Conservation (phyloP, 306 rosid genomes). For the Sphenostylis stenocarpa region DNA sequence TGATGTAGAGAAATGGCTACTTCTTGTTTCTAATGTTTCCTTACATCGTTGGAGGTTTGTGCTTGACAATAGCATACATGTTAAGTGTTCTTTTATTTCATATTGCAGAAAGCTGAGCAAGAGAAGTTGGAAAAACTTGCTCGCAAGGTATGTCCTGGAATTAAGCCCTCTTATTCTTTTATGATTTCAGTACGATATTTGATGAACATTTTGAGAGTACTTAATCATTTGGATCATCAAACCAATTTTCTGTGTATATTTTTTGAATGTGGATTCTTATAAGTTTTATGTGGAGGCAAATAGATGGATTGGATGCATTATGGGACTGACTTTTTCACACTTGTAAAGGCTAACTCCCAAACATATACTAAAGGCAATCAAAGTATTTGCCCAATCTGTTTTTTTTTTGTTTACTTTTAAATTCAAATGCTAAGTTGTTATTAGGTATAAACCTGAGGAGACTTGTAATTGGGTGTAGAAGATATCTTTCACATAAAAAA, state of each 20-base stretch:
- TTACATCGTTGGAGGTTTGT: slow-evolving; percentile 3
- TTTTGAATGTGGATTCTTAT: slow-evolving; percentile 14
- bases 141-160: slow-evolving; percentile 56
- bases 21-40: neutral
- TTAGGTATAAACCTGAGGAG: neutral
- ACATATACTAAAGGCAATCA: neutral
- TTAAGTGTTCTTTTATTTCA: neutral
- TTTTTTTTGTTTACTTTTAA: neutral
- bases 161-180: neutral
- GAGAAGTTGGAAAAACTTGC: slow-evolving; percentile 76
- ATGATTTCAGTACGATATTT: neutral
- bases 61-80: neutral
- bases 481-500: neutral
- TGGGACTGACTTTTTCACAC: neutral
- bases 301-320: neutral
- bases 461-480: neutral
- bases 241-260: neutral
- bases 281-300: neutral
- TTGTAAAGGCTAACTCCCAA: neutral
- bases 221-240: slow-evolving; percentile 9
- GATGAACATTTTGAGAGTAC: neutral
- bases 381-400: neutral
- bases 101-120: slow-evolving; percentile 70
- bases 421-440: neutral
- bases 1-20: neutral